These are phyloP conservation scores for Paramyrothecium sp. DNA, from an alignment of 2,329 filamentous ascomycete species.

Conservation along the genomic window DNA sequence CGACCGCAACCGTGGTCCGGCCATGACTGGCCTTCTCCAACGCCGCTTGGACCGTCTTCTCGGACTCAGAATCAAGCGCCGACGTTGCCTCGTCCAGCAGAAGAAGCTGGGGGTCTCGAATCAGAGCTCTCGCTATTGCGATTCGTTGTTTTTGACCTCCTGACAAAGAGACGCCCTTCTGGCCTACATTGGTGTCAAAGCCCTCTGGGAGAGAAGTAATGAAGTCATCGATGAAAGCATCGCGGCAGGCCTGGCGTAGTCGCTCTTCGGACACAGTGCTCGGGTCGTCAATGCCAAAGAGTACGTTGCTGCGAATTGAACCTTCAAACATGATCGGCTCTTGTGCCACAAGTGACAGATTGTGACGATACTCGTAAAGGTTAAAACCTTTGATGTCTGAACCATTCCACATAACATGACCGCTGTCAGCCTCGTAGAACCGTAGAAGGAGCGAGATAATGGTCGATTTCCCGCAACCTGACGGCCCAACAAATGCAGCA, in stretches of 20 bases:
- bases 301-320: conserved; percentile 45
- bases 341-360: conserved; percentile 20
- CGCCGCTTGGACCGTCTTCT: conserved; percentile 50
- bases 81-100: conserved; percentile 70
- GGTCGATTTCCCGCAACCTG: conserved; percentile 23
- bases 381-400: conserved; percentile 11
- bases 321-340: conserved; percentile 27
- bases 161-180: conserved; percentile 56
- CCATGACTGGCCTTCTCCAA: conserved; percentile 42
- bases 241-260: conserved; percentile 23
- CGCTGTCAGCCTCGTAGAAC: conserved; percentile 16
- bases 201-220: conserved; percentile 48
- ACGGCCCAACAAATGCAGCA: conserved; percentile 26
- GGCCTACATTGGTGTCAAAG: conserved; percentile 45
- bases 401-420: conserved; percentile 11
- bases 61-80: conserved; percentile 59
- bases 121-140: conserved; percentile 52
- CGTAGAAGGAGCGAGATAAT: conserved; percentile 25
- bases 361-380: conserved; percentile 14
- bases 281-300: conserved; percentile 33
- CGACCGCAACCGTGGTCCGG: conserved; percentile 39
- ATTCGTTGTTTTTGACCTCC: conserved; percentile 57
- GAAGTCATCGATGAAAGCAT: conserved; percentile 53
- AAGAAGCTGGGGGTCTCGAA: conserved; percentile 52
- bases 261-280: conserved; percentile 21